phyloP scores from a whole-genome alignment of 306 rosid genomes.

The Vicia sativa region DNA sequence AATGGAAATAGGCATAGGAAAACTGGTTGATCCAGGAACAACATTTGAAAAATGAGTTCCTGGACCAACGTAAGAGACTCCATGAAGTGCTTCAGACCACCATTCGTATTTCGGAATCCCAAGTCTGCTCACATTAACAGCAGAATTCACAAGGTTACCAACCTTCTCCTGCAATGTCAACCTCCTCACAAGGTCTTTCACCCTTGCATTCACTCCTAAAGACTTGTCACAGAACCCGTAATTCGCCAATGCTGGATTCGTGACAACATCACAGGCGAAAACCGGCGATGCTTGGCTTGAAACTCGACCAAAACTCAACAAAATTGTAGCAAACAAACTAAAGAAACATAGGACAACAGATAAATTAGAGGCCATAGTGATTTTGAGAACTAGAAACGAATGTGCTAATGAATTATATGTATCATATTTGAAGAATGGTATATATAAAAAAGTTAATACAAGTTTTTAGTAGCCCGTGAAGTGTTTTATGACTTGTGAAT shows the following conservation, averaged over 20 bases:
- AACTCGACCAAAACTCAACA: constrained; percentile 32
- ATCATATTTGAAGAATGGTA: not conserved
- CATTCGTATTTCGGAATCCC: constrained; percentile 55
- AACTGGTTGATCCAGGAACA: constrained; percentile 49
- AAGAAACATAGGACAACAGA: constrained; percentile 52
- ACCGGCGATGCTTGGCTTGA: constrained; percentile 49
- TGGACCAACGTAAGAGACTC: constrained; percentile 53
- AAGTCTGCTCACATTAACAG: constrained; percentile 63
- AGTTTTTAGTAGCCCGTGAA: no score
- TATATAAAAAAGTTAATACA: no score
- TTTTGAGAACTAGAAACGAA: constrained; percentile 19
- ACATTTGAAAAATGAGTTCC: constrained; percentile 44
- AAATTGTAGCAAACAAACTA: not conserved
- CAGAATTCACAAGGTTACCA: constrained; percentile 47
- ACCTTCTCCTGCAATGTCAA: constrained; percentile 54
- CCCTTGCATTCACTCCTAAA: constrained; percentile 40
- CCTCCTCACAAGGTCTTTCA: constrained; percentile 48
- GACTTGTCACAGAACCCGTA: constrained; percentile 64
- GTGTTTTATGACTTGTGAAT: no score
- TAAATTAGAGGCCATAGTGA: constrained; percentile 50
- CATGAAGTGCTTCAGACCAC: constrained; percentile 67
- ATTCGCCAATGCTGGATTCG: constrained; percentile 44
- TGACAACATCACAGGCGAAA: constrained; percentile 65
- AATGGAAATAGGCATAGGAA: constrained; percentile 53
- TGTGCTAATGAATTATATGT: not conserved